Percentiles rank a stretch among this genome's conserved stretches.
Evolutionary conservation across 106 monocot species (phyloP).

Genomic region (Amphibolis antarctica): DNA sequence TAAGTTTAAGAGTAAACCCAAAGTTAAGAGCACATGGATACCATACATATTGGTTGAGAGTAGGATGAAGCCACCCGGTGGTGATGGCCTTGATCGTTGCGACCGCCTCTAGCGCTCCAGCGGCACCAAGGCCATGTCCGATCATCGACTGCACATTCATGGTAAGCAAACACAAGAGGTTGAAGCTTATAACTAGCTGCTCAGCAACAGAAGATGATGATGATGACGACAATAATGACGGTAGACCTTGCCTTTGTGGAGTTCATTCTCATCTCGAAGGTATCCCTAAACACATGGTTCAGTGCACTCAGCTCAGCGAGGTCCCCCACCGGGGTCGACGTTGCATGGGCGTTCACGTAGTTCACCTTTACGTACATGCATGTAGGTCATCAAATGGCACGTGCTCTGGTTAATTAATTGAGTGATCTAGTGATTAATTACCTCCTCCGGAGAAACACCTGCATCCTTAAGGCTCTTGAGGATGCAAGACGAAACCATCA

Average conservation of each 20-base stretch:
- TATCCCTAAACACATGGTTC: slow-evolving; percentile 40
- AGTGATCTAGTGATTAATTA: background rate
- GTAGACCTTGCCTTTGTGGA: slow-evolving; percentile 45
- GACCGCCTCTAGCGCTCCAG: slow-evolving; percentile 49
- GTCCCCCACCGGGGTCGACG: slow-evolving; percentile 45
- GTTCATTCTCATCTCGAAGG: slow-evolving; percentile 44
- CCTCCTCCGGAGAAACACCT: slow-evolving; percentile 47
- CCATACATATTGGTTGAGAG: slow-evolving; percentile 50
- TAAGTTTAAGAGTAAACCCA: too few species aligned
- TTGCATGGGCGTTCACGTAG: slow-evolving; percentile 48
- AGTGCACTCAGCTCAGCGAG: slow-evolving; percentile 46
- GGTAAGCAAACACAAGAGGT: too few species aligned
- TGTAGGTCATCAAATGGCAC: background rate
- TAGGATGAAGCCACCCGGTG: slow-evolving; percentile 50
- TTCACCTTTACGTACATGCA: slow-evolving; percentile 26
- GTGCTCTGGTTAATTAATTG: too few species aligned
- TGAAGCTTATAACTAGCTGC: too few species aligned
- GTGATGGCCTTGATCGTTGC: slow-evolving; percentile 47
- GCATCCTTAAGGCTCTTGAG: slow-evolving; percentile 38
- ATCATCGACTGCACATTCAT: slow-evolving; percentile 18
- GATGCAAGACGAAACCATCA: slow-evolving; percentile 51
- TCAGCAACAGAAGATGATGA: too few species aligned
- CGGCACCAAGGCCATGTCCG: slow-evolving; percentile 46
- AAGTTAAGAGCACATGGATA: too few species aligned
- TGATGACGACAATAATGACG: too few species aligned